A percentile compares a stretch with the other conserved stretches of the same genome.
These are phyloP conservation scores for Trichoderma sp. DNA, from an alignment of 2,329 filamentous ascomycete species.

Conservation along the genomic window DNA sequence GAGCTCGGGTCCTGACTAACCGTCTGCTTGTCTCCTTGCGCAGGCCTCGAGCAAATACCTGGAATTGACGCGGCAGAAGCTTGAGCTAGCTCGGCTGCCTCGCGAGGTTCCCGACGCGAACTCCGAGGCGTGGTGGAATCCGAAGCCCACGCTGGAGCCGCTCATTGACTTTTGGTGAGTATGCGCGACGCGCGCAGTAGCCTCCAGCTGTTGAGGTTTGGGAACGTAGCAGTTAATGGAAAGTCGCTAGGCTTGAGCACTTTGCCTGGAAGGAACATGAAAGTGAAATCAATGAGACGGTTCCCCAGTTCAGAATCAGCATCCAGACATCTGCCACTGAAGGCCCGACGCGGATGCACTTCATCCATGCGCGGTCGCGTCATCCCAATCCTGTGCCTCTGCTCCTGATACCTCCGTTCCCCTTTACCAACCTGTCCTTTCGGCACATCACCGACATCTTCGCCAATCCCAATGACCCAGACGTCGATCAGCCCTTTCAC, in stretches of 20 bases:
- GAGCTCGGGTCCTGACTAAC: background rate
- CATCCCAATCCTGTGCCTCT: constrained; percentile 60
- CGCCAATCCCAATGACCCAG: constrained; percentile 52
- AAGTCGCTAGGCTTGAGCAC: constrained; percentile 58
- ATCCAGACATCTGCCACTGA: constrained; percentile 47
- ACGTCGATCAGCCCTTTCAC: constrained; percentile 58
- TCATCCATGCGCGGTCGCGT: constrained; percentile 61
- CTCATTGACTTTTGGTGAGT: constrained; percentile 65
- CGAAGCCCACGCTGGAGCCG: constrained; percentile 63
- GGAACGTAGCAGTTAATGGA: background rate
- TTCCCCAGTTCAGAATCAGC: constrained; percentile 66
- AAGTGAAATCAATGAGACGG: constrained; percentile 54
- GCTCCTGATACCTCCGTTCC: constrained; percentile 66
- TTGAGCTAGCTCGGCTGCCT: constrained; percentile 66
- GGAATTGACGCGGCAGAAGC: constrained; percentile 66
- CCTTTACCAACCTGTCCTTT: constrained; percentile 63
- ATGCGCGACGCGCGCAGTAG: background rate
- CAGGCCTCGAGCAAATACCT: constrained; percentile 69
- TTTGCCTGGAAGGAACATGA: constrained; percentile 67
- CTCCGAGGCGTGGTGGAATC: constrained; percentile 57
- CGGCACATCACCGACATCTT: constrained; percentile 57
- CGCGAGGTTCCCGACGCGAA: constrained; percentile 55
- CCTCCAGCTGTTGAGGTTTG: background rate
- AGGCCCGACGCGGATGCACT: constrained; percentile 59
- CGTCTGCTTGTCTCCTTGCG: background rate